Conservation (phyloP, 768 basidiomycete genomes). For the Agaricus blazei region DNA sequence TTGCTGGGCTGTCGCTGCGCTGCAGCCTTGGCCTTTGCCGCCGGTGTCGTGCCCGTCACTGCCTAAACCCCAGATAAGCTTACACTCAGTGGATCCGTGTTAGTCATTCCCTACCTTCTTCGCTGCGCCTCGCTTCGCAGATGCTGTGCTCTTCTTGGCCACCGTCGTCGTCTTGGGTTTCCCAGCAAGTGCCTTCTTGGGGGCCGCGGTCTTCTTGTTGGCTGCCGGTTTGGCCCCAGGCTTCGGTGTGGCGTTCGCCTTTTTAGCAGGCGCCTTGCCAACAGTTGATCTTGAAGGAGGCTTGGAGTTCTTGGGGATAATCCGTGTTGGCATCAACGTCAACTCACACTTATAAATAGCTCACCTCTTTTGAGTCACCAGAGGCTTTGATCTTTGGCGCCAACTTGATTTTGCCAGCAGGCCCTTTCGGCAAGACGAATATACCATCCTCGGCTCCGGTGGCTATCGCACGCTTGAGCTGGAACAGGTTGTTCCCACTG, state of each 20-base stretch:
- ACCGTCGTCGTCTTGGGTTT: constrained; percentile 14
- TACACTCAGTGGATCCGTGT: constrained; percentile 2
- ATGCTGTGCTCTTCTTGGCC: constrained; percentile 17
- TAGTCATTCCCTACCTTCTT: constrained; percentile 50
- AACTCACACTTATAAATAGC: constrained; percentile 8
- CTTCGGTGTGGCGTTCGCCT: constrained; percentile 25
- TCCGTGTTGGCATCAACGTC: constrained; percentile 5
- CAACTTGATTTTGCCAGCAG: constrained; percentile 62
- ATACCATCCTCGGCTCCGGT: constrained; percentile 52
- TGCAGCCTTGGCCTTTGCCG: constrained; percentile 35
- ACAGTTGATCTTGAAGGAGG: constrained; percentile 33
- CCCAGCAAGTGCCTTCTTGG: constrained; percentile 25
- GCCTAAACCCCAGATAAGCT: constrained; percentile 28
- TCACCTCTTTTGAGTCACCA: constrained; percentile 58
- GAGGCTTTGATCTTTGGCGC: constrained; percentile 46
- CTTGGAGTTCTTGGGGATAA: constrained; percentile 38
- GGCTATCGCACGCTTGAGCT: constrained; percentile 71
- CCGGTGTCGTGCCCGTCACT: constrained; percentile 42
- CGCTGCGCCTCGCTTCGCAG: constrained; percentile 46
- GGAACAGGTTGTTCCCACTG: constrained; percentile 58
- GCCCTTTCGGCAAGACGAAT: constrained; percentile 35
- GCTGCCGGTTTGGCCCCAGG: constrained; percentile 22
- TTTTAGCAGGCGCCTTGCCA: constrained; percentile 23
- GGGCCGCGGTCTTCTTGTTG: constrained; percentile 16
- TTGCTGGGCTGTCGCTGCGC: constrained; percentile 31